Conservation (phyloP, 73 alveolate genomes). For the Uronychia binucleata region DNA sequence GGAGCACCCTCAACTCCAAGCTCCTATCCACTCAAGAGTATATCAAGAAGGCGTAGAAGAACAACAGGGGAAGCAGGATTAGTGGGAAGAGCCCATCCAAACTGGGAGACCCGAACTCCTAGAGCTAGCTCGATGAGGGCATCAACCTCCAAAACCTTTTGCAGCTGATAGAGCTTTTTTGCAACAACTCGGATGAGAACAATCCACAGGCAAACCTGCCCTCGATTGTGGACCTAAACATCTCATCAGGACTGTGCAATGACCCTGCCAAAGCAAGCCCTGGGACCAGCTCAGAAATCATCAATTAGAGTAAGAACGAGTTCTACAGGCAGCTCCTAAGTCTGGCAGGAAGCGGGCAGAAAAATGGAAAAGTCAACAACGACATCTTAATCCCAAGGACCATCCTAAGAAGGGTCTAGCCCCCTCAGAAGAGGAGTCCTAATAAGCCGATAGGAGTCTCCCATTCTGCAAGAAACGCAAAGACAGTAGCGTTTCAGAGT, state of each 20-base stretch:
- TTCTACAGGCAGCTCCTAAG: not conserved
- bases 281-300: not conserved
- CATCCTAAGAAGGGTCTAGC: not conserved
- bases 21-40: not conserved
- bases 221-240: not conserved
- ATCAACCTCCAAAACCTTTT: not conserved
- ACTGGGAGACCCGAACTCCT: not conserved
- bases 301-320: not conserved
- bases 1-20: too few species aligned
- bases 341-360: not conserved
- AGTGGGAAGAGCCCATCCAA: not conserved
- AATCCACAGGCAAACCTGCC: not conserved
- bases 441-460: too few species aligned
- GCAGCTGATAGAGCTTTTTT: not conserved
- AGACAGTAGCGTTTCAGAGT: too few species aligned
- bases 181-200: not conserved
- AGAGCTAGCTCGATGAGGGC: not conserved
- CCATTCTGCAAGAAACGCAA: too few species aligned
- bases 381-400: not conserved
- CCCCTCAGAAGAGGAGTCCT: too few species aligned
- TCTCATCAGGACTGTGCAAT: not conserved
- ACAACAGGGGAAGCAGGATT: not conserved
- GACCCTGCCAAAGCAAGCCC: not conserved
- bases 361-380: not conserved
- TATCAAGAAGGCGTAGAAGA: not conserved